phyloP scores from a whole-genome alignment of 148 eudicot species.

The Pouteria glomerata region DNA sequence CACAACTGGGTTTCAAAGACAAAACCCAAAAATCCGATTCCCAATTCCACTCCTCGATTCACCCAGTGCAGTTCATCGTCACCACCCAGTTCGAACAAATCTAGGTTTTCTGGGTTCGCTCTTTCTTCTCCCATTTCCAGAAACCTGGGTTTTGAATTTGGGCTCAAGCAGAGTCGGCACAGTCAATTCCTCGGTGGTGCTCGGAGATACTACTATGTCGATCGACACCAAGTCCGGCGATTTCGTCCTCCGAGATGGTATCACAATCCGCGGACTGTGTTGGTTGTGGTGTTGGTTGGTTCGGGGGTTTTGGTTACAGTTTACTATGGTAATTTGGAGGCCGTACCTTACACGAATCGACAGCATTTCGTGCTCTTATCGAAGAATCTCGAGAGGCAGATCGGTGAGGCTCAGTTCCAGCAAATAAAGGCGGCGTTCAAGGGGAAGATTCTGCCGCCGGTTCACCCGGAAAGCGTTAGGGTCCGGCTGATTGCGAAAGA shows the following conservation, averaged over 20 bases:
- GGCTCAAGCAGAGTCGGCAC: slow-evolving; percentile 16
- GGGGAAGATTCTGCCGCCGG: slow-evolving; percentile 68
- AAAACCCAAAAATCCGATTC: slow-evolving; percentile 23
- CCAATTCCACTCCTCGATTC: slow-evolving; percentile 12
- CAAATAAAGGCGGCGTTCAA: slow-evolving; percentile 39
- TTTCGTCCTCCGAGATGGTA: slow-evolving; percentile 50
- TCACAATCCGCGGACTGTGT: slow-evolving; percentile 46
- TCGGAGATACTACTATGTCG: slow-evolving; percentile 66
- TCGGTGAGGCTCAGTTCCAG: slow-evolving; percentile 54
- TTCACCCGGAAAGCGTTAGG: slow-evolving; percentile 76
- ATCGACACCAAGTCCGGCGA: slow-evolving; percentile 48
- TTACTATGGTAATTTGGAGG: slow-evolving; percentile 56
- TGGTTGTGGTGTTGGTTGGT: slow-evolving; percentile 41
- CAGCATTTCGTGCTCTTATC: slow-evolving; percentile 62
- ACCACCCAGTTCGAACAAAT: slow-evolving; percentile 9
- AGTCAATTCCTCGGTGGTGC: slow-evolving; percentile 21
- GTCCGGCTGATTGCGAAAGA: slow-evolving; percentile 64
- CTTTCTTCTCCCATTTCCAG: slow-evolving; percentile 33
- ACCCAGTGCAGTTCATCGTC: neutral
- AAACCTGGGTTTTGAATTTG: slow-evolving; percentile 22
- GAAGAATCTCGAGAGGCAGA: slow-evolving; percentile 30
- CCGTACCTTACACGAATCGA: slow-evolving; percentile 68
- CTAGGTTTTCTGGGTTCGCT: slow-evolving; percentile 16
- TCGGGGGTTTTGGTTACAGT: slow-evolving; percentile 42
- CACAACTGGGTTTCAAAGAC: slow-evolving; percentile 29